Conservation (phyloP, 208 protist species). For the Novymonas esmeraldas region DNA sequence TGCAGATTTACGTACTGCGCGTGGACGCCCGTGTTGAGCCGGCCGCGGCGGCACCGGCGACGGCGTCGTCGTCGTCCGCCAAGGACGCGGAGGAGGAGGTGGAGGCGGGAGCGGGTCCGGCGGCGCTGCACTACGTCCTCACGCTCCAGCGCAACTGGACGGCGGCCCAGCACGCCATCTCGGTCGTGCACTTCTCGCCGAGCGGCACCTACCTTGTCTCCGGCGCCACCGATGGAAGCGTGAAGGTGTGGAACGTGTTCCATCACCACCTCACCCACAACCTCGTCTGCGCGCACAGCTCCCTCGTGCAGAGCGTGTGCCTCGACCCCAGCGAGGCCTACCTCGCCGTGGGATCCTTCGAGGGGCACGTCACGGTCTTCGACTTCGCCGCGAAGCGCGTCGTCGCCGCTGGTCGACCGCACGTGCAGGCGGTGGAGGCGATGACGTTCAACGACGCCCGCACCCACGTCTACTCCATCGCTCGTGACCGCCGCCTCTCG, state of each 20-base stretch:
- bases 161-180: slow-evolving; percentile 88
- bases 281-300: slow-evolving; percentile 51
- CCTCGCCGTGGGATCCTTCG: slow-evolving; percentile 79
- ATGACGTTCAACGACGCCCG: slow-evolving; percentile 51
- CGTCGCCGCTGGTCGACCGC: slow-evolving; percentile 49
- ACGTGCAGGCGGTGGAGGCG: slow-evolving; percentile 86
- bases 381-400: slow-evolving; percentile 80
- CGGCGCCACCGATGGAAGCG: slow-evolving; percentile 79
- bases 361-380: slow-evolving; percentile 85
- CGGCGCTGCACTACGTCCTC: slow-evolving; percentile 35
- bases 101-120: background rate
- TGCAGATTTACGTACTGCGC: slow-evolving; percentile 83
- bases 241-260: slow-evolving; percentile 91
- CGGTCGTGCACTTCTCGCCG: slow-evolving; percentile 73
- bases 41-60: background rate
- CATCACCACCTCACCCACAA: slow-evolving; percentile 93
- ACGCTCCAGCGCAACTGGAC: slow-evolving; percentile 73
- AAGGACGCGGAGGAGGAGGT: background rate
- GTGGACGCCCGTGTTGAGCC: slow-evolving; percentile 41
- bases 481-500: slow-evolving; percentile 78
- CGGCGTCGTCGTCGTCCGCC: background rate
- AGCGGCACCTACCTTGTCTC: slow-evolving; percentile 74
- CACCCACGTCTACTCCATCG: slow-evolving; percentile 68
- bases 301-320: slow-evolving; percentile 67
- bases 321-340: slow-evolving; percentile 63